phyloP scores from a whole-genome alignment of 177 flowering plant genomes.

The Vitis hybrid region DNA sequence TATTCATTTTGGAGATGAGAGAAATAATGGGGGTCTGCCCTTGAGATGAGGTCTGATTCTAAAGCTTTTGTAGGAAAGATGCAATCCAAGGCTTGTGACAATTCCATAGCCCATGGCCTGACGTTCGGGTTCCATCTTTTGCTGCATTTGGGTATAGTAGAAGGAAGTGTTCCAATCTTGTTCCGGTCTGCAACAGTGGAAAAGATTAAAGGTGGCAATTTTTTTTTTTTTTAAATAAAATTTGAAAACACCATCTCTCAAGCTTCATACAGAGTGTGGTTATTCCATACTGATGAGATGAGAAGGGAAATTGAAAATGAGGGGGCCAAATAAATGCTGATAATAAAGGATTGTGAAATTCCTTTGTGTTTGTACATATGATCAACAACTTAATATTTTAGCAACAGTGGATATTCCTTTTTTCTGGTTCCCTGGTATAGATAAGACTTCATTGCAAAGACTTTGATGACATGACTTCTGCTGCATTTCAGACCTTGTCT shows the following conservation, averaged over 20 bases:
- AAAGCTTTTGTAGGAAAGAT: not conserved
- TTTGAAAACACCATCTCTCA: not conserved
- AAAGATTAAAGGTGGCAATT: not conserved
- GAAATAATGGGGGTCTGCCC: not conserved
- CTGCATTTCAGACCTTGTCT: too few relatives aligned
- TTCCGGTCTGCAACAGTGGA: not conserved
- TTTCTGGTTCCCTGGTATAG: too few relatives aligned
- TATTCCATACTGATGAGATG: not conserved
- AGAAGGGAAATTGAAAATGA: not conserved
- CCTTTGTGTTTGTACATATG: too few relatives aligned
- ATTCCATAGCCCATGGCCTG: not conserved
- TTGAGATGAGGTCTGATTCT: slow-evolving; percentile 6
- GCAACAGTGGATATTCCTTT: too few relatives aligned
- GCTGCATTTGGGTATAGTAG: not conserved
- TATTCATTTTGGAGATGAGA: not conserved
- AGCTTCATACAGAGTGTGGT: not conserved
- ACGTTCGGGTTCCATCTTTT: not conserved
- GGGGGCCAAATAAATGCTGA: too few relatives aligned
- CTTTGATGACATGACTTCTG: too few relatives aligned
- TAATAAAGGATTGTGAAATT: too few relatives aligned
- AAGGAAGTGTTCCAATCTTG: not conserved
- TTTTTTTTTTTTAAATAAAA: not conserved
- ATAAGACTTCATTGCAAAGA: too few relatives aligned
- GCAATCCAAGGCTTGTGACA: not conserved
- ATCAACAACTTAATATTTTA: too few relatives aligned